Conservation (phyloP, 345 rosid genomes). For the Arabis alpina region DNA sequence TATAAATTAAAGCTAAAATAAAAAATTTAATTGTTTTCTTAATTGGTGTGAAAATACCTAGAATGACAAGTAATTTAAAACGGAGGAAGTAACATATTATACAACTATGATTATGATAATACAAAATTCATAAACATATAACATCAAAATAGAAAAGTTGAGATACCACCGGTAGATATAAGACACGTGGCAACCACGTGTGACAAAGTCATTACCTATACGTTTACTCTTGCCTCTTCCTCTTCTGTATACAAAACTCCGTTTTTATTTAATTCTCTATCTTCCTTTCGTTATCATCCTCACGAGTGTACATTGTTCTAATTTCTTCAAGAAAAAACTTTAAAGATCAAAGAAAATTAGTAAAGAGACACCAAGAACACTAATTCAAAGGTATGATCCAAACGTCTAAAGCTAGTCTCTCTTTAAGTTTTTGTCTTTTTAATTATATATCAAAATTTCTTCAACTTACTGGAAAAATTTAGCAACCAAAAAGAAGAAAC, state of each 20-base stretch:
- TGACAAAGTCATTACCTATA: constrained; percentile 25
- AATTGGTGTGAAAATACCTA: no score
- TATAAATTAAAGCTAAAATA: no score
- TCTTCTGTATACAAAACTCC: constrained; percentile 8
- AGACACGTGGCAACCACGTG: constrained; percentile 33
- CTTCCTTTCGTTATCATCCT: constrained; percentile 8
- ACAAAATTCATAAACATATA: neutral
- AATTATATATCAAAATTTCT: neutral
- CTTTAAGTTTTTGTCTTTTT: neutral
- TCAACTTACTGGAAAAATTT: constrained; percentile 14
- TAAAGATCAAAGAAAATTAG: neutral
- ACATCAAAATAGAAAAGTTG: neutral
- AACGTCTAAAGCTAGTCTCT: constrained; percentile 21
- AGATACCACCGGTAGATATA: neutral
- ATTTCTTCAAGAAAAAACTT: constrained; percentile 9
- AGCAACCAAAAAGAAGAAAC: constrained; percentile 6
- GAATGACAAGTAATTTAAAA: no score
- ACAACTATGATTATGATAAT: neutral
- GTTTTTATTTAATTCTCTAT: neutral
- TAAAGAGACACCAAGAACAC: constrained; percentile 9
- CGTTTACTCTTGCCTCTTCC: constrained; percentile 34
- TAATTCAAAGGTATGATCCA: constrained; percentile 31
- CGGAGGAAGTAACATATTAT: no score
- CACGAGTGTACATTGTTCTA: neutral
- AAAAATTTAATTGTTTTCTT: no score